These are phyloP conservation scores for Taiwanofungus camphoratus DNA, from an alignment of 1,284 basidiomycete species.

Conservation along the genomic window DNA sequence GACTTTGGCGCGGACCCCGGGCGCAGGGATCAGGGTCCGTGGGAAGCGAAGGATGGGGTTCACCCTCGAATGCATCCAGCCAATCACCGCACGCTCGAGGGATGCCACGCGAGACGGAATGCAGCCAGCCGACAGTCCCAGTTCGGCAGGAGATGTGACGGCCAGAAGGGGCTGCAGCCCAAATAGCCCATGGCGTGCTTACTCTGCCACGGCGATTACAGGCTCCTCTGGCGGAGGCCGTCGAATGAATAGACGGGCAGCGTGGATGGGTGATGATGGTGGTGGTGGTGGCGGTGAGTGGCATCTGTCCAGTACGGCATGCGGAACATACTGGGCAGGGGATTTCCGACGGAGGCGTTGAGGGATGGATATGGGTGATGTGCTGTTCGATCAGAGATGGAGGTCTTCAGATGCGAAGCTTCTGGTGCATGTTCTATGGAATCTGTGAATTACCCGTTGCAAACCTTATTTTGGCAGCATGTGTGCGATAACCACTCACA, in stretches of 20 bases:
- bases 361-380: constrained; percentile 17
- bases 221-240: no score
- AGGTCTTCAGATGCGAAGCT: constrained; percentile 1
- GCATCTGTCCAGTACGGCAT: constrained; percentile 17
- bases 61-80: constrained; percentile 22
- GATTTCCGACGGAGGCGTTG: constrained; percentile 15
- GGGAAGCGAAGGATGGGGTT: constrained; percentile 15
- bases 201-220: no score
- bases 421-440: no score
- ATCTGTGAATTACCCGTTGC: no score
- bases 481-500: no score
- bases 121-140: no score
- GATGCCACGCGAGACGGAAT: constrained; percentile 2
- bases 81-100: no score
- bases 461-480: no score
- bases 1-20: constrained; percentile 9
- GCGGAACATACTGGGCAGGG: constrained; percentile 12
- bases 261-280: constrained; percentile 8
- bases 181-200: no score
- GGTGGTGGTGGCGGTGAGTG: constrained; percentile 17
- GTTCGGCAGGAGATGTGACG: no score
- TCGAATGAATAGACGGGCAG: neutral
- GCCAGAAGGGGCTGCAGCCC: no score
- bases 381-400: constrained; percentile 21
- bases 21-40: constrained; percentile 11